These are phyloP conservation scores for Escallonia rubra DNA, from an alignment of 129 eudicot species.

Conservation along the genomic window DNA sequence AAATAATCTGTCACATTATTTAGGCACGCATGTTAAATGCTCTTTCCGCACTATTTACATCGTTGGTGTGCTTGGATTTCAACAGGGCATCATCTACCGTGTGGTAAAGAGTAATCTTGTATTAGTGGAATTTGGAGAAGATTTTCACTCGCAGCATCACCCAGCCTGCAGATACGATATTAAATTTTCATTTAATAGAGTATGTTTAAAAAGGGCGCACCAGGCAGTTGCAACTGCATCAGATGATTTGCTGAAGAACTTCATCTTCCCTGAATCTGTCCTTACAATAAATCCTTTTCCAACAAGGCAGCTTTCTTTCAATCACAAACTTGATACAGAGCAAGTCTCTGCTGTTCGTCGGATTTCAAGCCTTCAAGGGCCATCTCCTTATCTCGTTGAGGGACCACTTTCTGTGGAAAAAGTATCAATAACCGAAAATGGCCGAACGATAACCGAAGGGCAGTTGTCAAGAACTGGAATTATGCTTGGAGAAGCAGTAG, in stretches of 20 bases:
- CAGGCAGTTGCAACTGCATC: conserved; percentile 23
- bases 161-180: conserved; percentile 22
- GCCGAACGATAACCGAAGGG: neutral
- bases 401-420: conserved; percentile 10
- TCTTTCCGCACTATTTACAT: neutral
- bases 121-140: conserved; percentile 29
- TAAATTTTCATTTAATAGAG: conserved; percentile 34
- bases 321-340: neutral
- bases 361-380: conserved; percentile 9
- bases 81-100: conserved; percentile 27
- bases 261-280: conserved; percentile 22
- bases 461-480: conserved; percentile 13
- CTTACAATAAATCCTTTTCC: neutral
- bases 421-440: too few species aligned
- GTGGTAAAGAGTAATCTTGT: conserved; percentile 24
- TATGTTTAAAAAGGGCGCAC: conserved; percentile 34
- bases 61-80: neutral
- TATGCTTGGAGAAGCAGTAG: conserved; percentile 20
- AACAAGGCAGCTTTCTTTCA: neutral
- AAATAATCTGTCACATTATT: too few species aligned
- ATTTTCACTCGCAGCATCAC: conserved; percentile 22
- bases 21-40: neutral
- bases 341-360: conserved; percentile 12
- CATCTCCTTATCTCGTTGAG: conserved; percentile 27
- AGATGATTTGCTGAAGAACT: conserved; percentile 14